These are phyloP conservation scores for Papiliotrema laurentii DNA, from an alignment of 1,284 basidiomycete genomes.

Conservation along the genomic window DNA sequence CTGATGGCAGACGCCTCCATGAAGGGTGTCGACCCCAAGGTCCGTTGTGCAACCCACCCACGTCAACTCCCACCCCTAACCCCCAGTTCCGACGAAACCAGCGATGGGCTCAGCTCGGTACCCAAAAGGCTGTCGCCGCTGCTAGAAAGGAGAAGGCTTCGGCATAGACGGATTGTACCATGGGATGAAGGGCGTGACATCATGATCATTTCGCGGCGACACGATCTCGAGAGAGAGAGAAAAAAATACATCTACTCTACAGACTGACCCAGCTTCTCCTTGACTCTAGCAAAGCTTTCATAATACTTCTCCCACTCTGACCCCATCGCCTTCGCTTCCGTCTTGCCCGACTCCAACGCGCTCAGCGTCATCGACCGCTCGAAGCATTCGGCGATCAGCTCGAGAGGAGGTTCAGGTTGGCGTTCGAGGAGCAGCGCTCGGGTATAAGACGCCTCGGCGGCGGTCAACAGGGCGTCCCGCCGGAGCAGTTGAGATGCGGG, in stretches of 20 bases:
- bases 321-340: slow-evolving; percentile 28
- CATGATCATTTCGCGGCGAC: no score
- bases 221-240: no score
- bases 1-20: slow-evolving; percentile 58
- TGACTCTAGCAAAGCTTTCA: slow-evolving; percentile 38
- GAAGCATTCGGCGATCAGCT: slow-evolving; percentile 55
- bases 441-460: slow-evolving; percentile 50
- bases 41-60: slow-evolving; percentile 16
- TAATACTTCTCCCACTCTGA: slow-evolving; percentile 42
- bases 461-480: slow-evolving; percentile 49
- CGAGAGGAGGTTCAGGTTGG: slow-evolving; percentile 48
- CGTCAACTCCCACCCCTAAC: not conserved
- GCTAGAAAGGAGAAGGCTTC: slow-evolving; percentile 27
- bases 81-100: slow-evolving; percentile 50
- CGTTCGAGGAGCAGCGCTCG: slow-evolving; percentile 51
- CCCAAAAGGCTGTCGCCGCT: slow-evolving; percentile 46
- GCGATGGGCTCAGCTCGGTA: slow-evolving; percentile 48
- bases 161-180: slow-evolving; percentile 16
- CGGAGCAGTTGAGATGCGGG: slow-evolving; percentile 23
- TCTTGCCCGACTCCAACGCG: slow-evolving; percentile 48
- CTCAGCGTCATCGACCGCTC: slow-evolving; percentile 54
- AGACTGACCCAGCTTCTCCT: slow-evolving; percentile 24
- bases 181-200: slow-evolving; percentile 10
- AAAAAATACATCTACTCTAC: slow-evolving; percentile 1
- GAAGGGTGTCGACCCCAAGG: slow-evolving; percentile 68